Evolutionary conservation across 306 rosid species (phyloP).

Genomic region (Castanopsis chinensis): DNA sequence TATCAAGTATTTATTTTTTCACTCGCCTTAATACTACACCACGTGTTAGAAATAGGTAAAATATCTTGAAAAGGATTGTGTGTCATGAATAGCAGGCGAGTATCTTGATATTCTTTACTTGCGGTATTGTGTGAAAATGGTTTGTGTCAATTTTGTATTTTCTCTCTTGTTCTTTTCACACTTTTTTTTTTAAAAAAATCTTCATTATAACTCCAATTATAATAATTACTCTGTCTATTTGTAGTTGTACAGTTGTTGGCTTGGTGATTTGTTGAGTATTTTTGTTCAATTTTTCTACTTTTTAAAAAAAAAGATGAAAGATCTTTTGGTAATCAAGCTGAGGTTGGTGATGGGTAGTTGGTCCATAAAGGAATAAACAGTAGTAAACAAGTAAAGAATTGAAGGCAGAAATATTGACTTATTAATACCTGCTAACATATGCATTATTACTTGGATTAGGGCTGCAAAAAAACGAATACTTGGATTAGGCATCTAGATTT

Average conservation of each 20-base stretch:
- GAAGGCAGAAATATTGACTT: not conserved
- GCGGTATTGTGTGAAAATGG: not conserved
- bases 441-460: not conserved
- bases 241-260: not conserved
- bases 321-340: not conserved
- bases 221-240: not conserved
- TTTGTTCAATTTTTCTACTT: not conserved
- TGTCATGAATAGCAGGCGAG: not conserved
- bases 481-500: no score
- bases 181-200: not conserved
- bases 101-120: not conserved
- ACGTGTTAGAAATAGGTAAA: not conserved
- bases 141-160: conserved; percentile 8
- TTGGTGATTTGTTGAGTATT: not conserved
- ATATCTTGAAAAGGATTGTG: not conserved
- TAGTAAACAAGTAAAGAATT: not conserved
- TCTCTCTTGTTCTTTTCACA: not conserved
- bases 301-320: not conserved
- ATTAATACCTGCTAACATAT: not conserved
- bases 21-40: not conserved
- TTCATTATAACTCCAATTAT: not conserved
- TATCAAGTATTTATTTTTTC: not conserved
- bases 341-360: not conserved
- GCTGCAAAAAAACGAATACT: no score
- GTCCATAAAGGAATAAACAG: not conserved